phyloP scores from a whole-genome alignment of 1,284 basidiomycete species.

The Marasmius sp. region DNA sequence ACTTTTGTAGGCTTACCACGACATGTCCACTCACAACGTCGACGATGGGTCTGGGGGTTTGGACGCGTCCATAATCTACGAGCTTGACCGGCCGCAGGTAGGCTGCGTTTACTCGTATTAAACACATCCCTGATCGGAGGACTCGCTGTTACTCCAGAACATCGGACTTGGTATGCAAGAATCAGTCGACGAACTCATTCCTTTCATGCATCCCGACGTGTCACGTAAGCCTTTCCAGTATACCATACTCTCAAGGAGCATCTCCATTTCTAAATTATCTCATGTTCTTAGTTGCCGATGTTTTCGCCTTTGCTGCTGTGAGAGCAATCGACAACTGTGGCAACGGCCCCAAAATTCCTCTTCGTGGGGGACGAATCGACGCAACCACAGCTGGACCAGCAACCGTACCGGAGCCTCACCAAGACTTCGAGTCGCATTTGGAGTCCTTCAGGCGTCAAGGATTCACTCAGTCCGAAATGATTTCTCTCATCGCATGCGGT shows the following conservation, averaged over 20 bases:
- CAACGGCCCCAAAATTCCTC: constrained; percentile 27
- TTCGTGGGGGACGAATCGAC: constrained; percentile 30
- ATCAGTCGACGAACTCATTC: constrained; percentile 38
- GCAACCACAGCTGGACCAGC: constrained; percentile 23
- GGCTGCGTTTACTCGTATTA: constrained; percentile 5
- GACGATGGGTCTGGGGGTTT: constrained; percentile 35
- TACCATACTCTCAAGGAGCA: neutral
- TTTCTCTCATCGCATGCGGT: constrained; percentile 31
- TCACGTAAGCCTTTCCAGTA: neutral
- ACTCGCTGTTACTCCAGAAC: constrained; percentile 28
- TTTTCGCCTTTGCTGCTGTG: constrained; percentile 27
- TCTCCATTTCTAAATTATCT: neutral
- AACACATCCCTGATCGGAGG: neutral
- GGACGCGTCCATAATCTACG: constrained; percentile 36
- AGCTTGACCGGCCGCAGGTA: constrained; percentile 32
- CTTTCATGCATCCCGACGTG: constrained; percentile 28
- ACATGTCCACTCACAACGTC: constrained; percentile 38
- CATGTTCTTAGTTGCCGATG: constrained; percentile 23
- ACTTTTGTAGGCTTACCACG: constrained; percentile 37
- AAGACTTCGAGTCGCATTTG: constrained; percentile 23
- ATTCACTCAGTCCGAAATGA: constrained; percentile 31
- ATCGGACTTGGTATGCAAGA: constrained; percentile 37
- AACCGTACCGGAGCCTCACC: constrained; percentile 31
- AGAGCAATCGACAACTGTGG: constrained; percentile 27
- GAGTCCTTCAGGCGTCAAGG: constrained; percentile 26